phyloP scores from a whole-genome alignment of 2,329 filamentous ascomycete genomes.

The Purpureocillium takamizusanense region DNA sequence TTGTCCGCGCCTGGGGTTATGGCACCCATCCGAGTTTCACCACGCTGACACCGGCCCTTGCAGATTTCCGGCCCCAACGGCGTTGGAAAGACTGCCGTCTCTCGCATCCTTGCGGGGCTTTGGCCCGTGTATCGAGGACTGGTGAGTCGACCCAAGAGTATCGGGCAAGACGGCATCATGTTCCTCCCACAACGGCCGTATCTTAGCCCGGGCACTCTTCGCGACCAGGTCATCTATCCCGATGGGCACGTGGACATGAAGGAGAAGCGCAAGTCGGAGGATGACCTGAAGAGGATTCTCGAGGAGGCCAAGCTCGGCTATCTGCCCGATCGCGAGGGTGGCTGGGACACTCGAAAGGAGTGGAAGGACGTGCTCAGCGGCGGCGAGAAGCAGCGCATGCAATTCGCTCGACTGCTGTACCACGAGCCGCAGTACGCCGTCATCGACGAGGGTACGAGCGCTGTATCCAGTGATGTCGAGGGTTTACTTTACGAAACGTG shows the following conservation, averaged over 20 bases:
- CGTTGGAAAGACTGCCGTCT: conserved; percentile 83
- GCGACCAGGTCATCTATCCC: conserved; percentile 96
- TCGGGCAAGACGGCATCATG: conserved; percentile 90
- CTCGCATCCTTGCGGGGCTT: conserved; percentile 79
- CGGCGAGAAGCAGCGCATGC: conserved; percentile 94
- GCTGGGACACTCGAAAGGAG: conserved; percentile 93
- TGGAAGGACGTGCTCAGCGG: conserved; percentile 98
- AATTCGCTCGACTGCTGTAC: conserved; percentile 81
- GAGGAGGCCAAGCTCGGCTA: conserved; percentile 83
- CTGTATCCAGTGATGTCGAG: conserved; percentile 90
- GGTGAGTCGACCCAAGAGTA: conserved; percentile 73
- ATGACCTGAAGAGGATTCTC: conserved; percentile 67
- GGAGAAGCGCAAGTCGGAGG: conserved; percentile 66
- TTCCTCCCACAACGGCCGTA: conserved; percentile 94
- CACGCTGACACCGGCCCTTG: conserved; percentile 8
- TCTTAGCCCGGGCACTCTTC: conserved; percentile 80
- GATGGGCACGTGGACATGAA: conserved; percentile 93
- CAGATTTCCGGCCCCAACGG: conserved; percentile 89
- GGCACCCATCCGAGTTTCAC: no score
- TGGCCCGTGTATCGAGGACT: conserved; percentile 96
- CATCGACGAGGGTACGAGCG: conserved; percentile 90
- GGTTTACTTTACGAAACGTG: conserved; percentile 86
- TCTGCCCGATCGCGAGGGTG: conserved; percentile 82
- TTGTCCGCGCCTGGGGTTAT: no score
- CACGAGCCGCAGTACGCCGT: conserved; percentile 93